Evolutionary conservation across 2,329 filamentous ascomycete genomes (phyloP).

Genomic region (Colletotrichum siamense): DNA sequence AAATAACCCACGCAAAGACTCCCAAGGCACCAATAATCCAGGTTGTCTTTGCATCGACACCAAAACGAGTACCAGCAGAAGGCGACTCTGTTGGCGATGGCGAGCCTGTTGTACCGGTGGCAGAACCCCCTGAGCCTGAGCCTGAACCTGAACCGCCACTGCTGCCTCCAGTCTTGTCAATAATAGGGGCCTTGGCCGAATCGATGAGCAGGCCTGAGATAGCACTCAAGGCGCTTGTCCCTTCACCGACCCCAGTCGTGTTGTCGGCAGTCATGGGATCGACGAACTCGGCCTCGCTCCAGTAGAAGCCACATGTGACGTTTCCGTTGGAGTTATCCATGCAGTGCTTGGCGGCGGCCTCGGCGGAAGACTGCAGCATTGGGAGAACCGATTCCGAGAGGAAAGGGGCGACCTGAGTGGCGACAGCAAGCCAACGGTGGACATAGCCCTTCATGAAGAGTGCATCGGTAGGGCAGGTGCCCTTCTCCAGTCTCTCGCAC

Average conservation of each 20-base stretch:
- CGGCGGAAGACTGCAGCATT: constrained; percentile 50
- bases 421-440: constrained; percentile 55
- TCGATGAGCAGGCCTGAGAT: constrained; percentile 44
- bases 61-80: not conserved
- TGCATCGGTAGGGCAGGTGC: constrained; percentile 63
- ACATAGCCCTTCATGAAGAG: constrained; percentile 63
- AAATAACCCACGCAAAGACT: not conserved
- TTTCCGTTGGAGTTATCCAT: constrained; percentile 41
- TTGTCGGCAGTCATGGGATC: constrained; percentile 49
- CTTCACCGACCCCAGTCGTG: constrained; percentile 51
- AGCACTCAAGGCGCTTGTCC: constrained; percentile 49
- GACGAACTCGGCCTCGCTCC: constrained; percentile 37
- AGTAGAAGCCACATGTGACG: constrained; percentile 53
- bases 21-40: not conserved
- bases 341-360: constrained; percentile 55
- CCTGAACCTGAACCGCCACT: not conserved
- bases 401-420: constrained; percentile 55
- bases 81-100: not conserved
- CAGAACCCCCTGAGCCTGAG: not conserved
- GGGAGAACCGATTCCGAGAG: constrained; percentile 47
- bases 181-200: not conserved
- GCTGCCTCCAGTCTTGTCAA: not conserved
- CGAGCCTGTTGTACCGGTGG: not conserved
- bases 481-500: constrained; percentile 54
- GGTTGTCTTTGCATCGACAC: not conserved